These are phyloP conservation scores for Phoenix roebelenii DNA, from an alignment of 176 grass and related monocot genomes.

Conservation along the genomic window DNA sequence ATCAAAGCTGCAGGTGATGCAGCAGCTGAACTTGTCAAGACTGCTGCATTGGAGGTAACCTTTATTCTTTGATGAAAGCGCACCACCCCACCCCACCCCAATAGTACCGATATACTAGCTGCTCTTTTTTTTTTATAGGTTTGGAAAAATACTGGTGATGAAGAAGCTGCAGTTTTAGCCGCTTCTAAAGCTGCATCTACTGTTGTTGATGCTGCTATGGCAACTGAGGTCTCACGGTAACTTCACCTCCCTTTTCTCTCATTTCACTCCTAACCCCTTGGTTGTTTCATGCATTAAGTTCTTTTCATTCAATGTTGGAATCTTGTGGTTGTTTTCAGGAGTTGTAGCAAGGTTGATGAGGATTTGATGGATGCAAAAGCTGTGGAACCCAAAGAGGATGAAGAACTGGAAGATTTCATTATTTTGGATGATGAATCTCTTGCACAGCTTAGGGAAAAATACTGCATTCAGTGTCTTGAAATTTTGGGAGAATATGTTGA, in stretches of 20 bases:
- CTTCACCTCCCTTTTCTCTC: too few relatives aligned
- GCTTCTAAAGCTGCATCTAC: conserved; percentile 76
- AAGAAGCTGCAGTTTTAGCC: conserved; percentile 55
- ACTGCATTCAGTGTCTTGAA: conserved; percentile 82
- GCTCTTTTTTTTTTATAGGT: conserved; percentile 35
- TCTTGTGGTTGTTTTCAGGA: conserved; percentile 20
- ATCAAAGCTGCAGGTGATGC: conserved; percentile 96
- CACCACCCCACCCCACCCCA: too few relatives aligned
- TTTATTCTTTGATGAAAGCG: background rate
- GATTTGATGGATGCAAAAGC: conserved; percentile 30
- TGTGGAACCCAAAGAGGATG: conserved; percentile 40
- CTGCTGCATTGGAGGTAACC: conserved; percentile 81
- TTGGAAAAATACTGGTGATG: conserved; percentile 62
- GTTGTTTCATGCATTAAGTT: too few relatives aligned
- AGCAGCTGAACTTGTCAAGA: conserved; percentile 91
- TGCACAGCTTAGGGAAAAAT: conserved; percentile 69
- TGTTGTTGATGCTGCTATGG: conserved; percentile 81
- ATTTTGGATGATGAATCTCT: conserved; percentile 54
- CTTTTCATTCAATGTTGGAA: too few relatives aligned
- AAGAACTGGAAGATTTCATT: conserved; percentile 63
- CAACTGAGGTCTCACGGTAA: conserved; percentile 81
- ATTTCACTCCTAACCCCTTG: too few relatives aligned
- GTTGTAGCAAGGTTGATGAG: conserved; percentile 31
- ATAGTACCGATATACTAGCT: too few relatives aligned
- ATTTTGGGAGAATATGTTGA: conserved; percentile 94